phyloP scores from a whole-genome alignment of 2,329 filamentous ascomycete genomes.

The Hirsutella rhossiliensis region DNA sequence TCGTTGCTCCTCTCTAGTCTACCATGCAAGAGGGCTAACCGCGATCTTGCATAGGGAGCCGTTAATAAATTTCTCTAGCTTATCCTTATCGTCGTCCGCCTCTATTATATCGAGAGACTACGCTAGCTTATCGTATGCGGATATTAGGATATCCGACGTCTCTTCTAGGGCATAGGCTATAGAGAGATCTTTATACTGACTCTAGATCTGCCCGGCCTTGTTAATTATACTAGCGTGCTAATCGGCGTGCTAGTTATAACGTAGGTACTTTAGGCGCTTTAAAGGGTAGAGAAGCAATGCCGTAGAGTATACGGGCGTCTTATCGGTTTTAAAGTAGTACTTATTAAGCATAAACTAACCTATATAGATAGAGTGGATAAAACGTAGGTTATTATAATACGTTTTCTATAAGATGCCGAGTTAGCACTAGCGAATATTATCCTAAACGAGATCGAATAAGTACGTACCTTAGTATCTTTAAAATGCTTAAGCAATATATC shows the following conservation, averaged over 20 bases:
- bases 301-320: background rate
- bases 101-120: background rate
- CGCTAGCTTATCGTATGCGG: background rate
- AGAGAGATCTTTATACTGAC: background rate
- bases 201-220: background rate
- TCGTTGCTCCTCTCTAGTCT: constrained; percentile 3
- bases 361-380: background rate
- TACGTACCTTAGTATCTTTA: constrained; percentile 1
- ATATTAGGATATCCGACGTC: background rate
- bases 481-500: background rate
- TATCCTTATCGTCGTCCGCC: constrained; percentile 1
- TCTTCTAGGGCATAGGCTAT: background rate
- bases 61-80: constrained; percentile 5
- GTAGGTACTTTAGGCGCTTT: background rate
- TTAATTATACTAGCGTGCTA: background rate
- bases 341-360: background rate
- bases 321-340: background rate
- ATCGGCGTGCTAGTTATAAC: background rate
- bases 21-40: constrained; percentile 2
- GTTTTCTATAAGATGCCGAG: background rate
- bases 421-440: background rate
- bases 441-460: background rate
- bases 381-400: background rate
- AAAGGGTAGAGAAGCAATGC: background rate
- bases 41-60: constrained; percentile 3